Base-by-base conservation (phyloP, 352 stramenopile genomes). In the Globisporangium okanoganense region DNA sequence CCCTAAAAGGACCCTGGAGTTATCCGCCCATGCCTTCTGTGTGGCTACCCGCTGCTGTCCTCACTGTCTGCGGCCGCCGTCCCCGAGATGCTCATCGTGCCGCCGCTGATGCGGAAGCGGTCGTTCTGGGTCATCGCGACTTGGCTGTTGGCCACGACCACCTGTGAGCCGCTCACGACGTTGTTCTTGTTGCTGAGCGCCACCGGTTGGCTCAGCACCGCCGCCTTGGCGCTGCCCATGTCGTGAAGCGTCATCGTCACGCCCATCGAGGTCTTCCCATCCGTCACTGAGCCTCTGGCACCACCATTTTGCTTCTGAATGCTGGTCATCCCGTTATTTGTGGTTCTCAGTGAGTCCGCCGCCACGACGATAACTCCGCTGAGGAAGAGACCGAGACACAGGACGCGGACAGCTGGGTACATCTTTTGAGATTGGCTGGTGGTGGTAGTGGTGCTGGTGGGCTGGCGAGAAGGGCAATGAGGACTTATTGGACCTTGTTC, bases 301-400 rank as follows among this genome's bases (percentile, higher is more conserved):
- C 49, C 49, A 55, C n/a, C 49, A 55, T n/a, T 55, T 36, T 55
- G 49, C 49, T 9, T 41, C 49, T 55, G 49, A 55, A 55, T 36
- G 49, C 49, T 55, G 49, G 49, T 55, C 49, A 25, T 27, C 18
- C 29, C 47, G 7, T 31, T 20, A 14, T 54, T 33, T 12, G 36
- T 33, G 31, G 25, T 38, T 54, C 25, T 16, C 47, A 54, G 16
- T 3, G 25, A 6, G 4, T 36, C 47, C 7, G 25, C 47, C 0
- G 10, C n/a, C 25, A 31, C 31, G 25, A 38, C 16, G 20, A 18
- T 9, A 14, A 38, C 24, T 5, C 14, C 10, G 13, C 22, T n/a
- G 44, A 51, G 22, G 16, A 10, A 2, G 6, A 29, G 22, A 29
- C 3, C 22, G 18, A 36, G 7, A 36, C 16, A 44, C 16, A 54